Evolutionary conservation across 805 yeast genomes (phyloP), one percentile per base, ranked within the genome.

Genomic region (Candida orba): DNA sequence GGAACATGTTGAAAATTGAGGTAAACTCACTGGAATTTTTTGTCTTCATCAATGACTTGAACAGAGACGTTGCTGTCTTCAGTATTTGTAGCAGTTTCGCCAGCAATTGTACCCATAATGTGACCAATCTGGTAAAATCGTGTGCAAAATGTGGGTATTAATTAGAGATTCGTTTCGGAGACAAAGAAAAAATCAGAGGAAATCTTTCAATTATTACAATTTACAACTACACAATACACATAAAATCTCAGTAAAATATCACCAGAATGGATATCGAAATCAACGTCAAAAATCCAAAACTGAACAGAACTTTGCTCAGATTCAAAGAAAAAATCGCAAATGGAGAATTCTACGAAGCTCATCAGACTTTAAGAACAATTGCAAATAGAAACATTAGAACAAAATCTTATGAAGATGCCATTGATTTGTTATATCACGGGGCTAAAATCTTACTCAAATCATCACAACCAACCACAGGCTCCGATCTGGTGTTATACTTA

Each of bases 261-360:
- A 31, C 13, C 20, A 33, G 47, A 17, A 34, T 45, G 52, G 27
- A 17, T 27, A 35, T 45, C 9, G 50, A 43, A 29, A 48, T 53
- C 34, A 45, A 44, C 12, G 51, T 53, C 34, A 43, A 39, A 18
- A 53, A 52, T 29, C 58, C 60, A 4, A 81, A 79, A 56, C 62
- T 83, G 22, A 70, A 73, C 42, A 73, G 75, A 53, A 81, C 88
- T 1, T 62, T 83, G 37, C 77, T 72, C 20, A 68, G 93, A 51
- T 84, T 83, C 66, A 76, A 80, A 56, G 73, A 56, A 23, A 81
- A 84, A 54, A 82, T 91, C 50, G 76, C 73, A 40, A 73, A 73
- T 40, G 87, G 86, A 3, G 84, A 89, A 43, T 88, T 73, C 66
- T 91, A 91, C 60, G 99, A 93, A 60, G 98, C 98, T 0, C 96